Evolutionary conservation across 208 protist genomes (phyloP), one percentile per base, ranked within the genome.

Genomic region (Crithidia bombi): DNA sequence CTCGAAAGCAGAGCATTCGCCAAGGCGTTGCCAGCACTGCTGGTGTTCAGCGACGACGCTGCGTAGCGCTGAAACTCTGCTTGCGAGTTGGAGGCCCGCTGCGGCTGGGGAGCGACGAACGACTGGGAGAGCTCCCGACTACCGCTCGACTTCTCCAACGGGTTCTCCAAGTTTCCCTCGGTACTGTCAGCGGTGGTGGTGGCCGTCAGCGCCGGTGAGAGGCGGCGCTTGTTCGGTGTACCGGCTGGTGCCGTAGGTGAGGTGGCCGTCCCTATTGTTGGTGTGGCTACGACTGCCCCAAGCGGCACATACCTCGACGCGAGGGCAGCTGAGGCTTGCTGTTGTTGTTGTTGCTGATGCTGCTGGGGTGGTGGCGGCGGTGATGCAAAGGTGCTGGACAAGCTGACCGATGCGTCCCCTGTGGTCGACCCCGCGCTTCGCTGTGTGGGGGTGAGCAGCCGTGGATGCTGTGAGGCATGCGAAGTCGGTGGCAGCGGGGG

Each of bases 71-170:
- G 52, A 41, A 62, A 55, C 17, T 59, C 54, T 28, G 55, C 10
- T 54, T 41, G 44, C 35, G 33, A 58, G 54, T 7, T 36, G 7
- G 36, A 14, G 19, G 43, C 38, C 28, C 54, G 46, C 23, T 46
- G 41, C 32, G 38, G 62, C 46, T 66, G 61, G 10, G 46, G 46
- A 23, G 32, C 61, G 1, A 43, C 44, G 46, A 66, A 52, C 5
- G 62, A 65, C 36, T 50, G 69, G 15, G 69, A 69, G 11, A 65
- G 69, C 44, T 69, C 62, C n/a, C 44, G 43, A 19, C 69, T 69
- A n/a, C 33, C 62, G 23, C 15, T 21, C 2, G 63, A 46, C 21
- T 33, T 46, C 50, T 75, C 62, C 43, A 65, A 23, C 11, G 30
- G 28, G 19, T 25, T 25, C 10, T 68, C 63, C 4, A 1, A 44